Percentiles rank a stretch among this genome's conserved stretches.
Conservation (phyloP, 495 filamentous ascomycete species). For the Lophium mytilinum region DNA sequence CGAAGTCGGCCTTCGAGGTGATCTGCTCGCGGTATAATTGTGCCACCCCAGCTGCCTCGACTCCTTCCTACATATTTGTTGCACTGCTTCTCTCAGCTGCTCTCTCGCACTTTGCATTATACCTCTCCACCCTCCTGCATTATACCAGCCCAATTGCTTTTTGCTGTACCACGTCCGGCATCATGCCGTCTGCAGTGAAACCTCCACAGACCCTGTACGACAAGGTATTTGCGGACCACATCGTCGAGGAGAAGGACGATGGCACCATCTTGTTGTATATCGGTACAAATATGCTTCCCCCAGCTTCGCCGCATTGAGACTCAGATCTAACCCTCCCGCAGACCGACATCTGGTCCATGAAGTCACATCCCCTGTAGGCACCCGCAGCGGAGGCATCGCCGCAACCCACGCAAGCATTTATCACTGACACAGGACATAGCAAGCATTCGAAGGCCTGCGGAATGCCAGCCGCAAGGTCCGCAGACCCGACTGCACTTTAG, state of each 20-base stretch:
- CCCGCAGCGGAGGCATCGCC: slow-evolving; percentile 3
- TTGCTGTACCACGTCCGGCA: slow-evolving; percentile 9
- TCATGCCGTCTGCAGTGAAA: slow-evolving; percentile 71
- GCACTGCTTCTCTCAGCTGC: neutral
- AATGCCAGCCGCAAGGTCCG: slow-evolving; percentile 81
- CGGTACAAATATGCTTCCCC: slow-evolving; percentile 43
- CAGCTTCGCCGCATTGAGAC: too few relatives aligned
- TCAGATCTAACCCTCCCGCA: slow-evolving; percentile 22
- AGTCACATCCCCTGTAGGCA: slow-evolving; percentile 81
- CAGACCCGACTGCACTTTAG: slow-evolving; percentile 91
- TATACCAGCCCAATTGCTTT: slow-evolving; percentile 1
- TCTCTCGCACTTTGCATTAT: neutral
- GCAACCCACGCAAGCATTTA: neutral
- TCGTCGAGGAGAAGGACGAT: slow-evolving; percentile 88
- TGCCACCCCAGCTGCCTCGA: slow-evolving; percentile 10
- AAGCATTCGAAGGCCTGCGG: slow-evolving; percentile 93
- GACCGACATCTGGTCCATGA: slow-evolving; percentile 95
- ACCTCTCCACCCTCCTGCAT: neutral
- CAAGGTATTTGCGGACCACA: slow-evolving; percentile 90
- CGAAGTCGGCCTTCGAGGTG: neutral
- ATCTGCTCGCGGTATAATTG: neutral
- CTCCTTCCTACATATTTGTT: slow-evolving; percentile 3
- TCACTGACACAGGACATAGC: slow-evolving; percentile 42
- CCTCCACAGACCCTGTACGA: slow-evolving; percentile 89
- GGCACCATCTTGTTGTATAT: slow-evolving; percentile 92